Conservation (phyloP, 2,329 filamentous ascomycete species). For the Hypoxylon sp. region DNA sequence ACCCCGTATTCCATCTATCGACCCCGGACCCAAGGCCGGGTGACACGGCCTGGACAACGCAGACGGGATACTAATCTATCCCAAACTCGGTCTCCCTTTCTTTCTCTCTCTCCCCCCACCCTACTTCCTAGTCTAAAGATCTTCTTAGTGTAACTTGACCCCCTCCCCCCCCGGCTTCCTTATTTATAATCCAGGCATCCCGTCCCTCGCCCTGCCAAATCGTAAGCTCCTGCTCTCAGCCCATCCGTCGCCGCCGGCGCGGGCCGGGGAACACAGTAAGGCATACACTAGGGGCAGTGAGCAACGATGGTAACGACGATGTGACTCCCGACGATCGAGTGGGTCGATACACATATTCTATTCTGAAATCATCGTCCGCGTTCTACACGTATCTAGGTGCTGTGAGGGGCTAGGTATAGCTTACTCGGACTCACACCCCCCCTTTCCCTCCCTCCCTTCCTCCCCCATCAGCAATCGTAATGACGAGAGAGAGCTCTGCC, state of each 20-base stretch:
- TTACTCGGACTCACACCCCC: constrained; percentile 13
- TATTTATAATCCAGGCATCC: constrained; percentile 19
- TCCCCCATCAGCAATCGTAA: constrained; percentile 21
- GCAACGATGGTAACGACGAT: constrained; percentile 2
- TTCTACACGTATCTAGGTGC: not conserved
- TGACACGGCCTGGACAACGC: constrained; percentile 3
- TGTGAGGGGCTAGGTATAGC: constrained; percentile 14
- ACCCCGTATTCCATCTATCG: constrained; percentile 25
- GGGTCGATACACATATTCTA: constrained; percentile 8
- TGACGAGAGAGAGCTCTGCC: constrained; percentile 31
- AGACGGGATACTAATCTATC: constrained; percentile 22
- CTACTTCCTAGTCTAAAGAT: not conserved
- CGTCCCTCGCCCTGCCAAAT: constrained; percentile 1
- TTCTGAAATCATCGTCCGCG: constrained; percentile 4
- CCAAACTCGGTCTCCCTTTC: constrained; percentile 18
- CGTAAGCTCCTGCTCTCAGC: constrained; percentile 9
- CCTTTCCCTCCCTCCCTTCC: not conserved
- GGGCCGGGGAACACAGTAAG: constrained; percentile 20
- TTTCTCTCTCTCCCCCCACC: not conserved
- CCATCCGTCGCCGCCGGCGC: constrained; percentile 1
- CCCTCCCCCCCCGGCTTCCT: constrained; percentile 7
- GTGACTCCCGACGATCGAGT: not conserved
- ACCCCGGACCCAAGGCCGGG: constrained; percentile 11
- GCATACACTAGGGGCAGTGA: constrained; percentile 18
- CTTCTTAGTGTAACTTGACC: constrained; percentile 7